A percentile compares a stretch with the other conserved stretches of the same genome.
These are phyloP conservation scores for Hanseniaspora meyeri DNA, from an alignment of 805 yeast species.

Conservation along the genomic window DNA sequence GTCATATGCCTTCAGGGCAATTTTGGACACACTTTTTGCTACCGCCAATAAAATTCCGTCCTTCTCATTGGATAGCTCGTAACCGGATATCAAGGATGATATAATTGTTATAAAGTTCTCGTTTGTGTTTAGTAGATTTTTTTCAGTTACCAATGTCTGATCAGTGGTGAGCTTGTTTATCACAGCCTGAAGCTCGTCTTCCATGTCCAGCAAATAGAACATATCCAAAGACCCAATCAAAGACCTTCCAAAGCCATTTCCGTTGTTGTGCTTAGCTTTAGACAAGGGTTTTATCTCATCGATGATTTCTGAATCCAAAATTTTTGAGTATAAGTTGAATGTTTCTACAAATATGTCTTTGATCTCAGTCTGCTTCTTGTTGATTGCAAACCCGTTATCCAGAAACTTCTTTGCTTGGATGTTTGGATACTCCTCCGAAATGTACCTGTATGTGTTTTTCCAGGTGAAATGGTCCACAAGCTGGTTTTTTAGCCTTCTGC, in stretches of 20 bases:
- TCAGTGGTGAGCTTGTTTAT: constrained; percentile 28
- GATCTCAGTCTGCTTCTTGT: constrained; percentile 25
- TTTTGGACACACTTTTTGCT: constrained; percentile 37
- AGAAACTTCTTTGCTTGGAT: constrained; percentile 25
- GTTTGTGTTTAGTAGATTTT: constrained; percentile 36
- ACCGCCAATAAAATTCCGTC: constrained; percentile 27
- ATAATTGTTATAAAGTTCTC: constrained; percentile 42
- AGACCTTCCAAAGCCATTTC: constrained; percentile 42
- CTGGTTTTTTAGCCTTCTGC: constrained; percentile 21
- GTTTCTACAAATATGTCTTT: constrained; percentile 31
- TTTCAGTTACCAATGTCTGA: constrained; percentile 31
- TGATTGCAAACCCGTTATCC: constrained; percentile 23
- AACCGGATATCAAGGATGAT: constrained; percentile 43
- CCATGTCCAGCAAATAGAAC: constrained; percentile 34
- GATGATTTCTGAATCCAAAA: constrained; percentile 31
- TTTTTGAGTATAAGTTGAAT: constrained; percentile 34
- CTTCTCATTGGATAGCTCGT: constrained; percentile 34
- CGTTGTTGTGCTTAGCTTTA: constrained; percentile 28
- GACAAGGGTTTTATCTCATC: constrained; percentile 36
- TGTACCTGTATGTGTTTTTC: constrained; percentile 16
- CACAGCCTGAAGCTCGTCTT: constrained; percentile 31
- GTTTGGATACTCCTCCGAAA: constrained; percentile 18
- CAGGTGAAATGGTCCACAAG: constrained; percentile 21
- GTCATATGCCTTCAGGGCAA: constrained; percentile 43
- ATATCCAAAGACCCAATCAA: constrained; percentile 43